phyloP scores from a whole-genome alignment of 2,329 filamentous ascomycete species.

The Hypoxylon sp. region DNA sequence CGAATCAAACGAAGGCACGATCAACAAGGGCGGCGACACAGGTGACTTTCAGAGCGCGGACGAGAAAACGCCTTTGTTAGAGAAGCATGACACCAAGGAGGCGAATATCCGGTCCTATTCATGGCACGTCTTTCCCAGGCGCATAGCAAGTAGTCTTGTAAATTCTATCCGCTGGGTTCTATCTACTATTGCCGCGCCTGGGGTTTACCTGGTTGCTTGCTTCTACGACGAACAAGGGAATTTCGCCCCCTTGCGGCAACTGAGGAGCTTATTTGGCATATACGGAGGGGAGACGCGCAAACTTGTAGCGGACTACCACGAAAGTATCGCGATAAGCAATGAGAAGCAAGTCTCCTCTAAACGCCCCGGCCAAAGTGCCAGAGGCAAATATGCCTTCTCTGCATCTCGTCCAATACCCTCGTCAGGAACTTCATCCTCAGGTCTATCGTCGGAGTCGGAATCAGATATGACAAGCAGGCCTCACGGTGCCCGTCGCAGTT shows the following conservation, averaged over 20 bases:
- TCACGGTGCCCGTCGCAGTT: conserved; percentile 51
- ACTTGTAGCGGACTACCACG: conserved; percentile 61
- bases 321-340: conserved; percentile 51
- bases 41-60: conserved; percentile 57
- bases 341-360: conserved; percentile 51
- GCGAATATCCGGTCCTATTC: conserved; percentile 58
- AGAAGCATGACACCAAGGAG: conserved; percentile 54
- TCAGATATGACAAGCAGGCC: conserved; percentile 64
- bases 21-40: conserved; percentile 55
- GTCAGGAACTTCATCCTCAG: conserved; percentile 72
- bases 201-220: conserved; percentile 84
- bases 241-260: conserved; percentile 83
- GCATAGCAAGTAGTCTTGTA: conserved; percentile 79
- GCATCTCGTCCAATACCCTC: conserved; percentile 54
- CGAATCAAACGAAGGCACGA: conserved; percentile 57
- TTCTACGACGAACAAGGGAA: conserved; percentile 85
- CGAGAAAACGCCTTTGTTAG: conserved; percentile 80
- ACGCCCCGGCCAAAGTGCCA: conserved; percentile 49
- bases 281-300: conserved; percentile 63
- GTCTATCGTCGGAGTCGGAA: conserved; percentile 80
- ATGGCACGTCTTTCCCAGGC: conserved; percentile 74
- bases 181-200: conserved; percentile 83
- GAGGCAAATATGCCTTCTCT: conserved; percentile 47
- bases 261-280: conserved; percentile 74
- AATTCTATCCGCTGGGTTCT: conserved; percentile 84